Evolutionary conservation across 257 asterid genomes (phyloP).

Genomic region (Nicotiana benthamiana): DNA sequence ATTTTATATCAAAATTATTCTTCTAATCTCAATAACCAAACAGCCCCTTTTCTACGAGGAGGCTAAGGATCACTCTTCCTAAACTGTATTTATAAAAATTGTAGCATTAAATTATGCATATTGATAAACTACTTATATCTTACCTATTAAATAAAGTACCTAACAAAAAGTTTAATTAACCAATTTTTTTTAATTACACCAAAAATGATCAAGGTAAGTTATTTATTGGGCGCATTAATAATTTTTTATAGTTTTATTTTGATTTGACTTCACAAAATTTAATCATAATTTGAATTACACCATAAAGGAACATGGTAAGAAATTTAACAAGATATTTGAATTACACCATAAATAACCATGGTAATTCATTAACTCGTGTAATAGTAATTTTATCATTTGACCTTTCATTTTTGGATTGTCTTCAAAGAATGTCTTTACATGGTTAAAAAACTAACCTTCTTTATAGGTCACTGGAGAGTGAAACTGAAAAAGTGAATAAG

Average conservation of each 20-base stretch:
- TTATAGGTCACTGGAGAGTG: not conserved
- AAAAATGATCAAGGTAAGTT: not conserved
- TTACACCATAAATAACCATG: not conserved
- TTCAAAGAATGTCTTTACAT: too few species aligned
- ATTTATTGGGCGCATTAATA: too few species aligned
- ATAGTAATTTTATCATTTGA: not conserved
- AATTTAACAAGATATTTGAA: not conserved
- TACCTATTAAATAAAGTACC: not conserved
- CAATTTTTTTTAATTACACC: not conserved
- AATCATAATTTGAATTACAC: too few species aligned
- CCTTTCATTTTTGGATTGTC: not conserved
- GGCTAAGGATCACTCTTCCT: not conserved
- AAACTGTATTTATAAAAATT: too few species aligned
- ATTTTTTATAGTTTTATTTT: too few species aligned
- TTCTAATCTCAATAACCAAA: too few species aligned
- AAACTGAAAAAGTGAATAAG: not conserved
- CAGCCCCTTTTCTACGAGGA: not conserved
- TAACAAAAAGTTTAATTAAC: too few species aligned
- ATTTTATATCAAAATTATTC: too few species aligned
- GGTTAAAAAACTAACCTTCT: too few species aligned
- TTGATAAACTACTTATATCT: not conserved
- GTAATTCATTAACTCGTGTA: not conserved
- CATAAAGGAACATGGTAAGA: not conserved
- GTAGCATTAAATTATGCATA: too few species aligned
- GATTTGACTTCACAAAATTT: not conserved